Conservation (phyloP, 2,329 filamentous ascomycete genomes). For the Botrytis cinerea region DNA sequence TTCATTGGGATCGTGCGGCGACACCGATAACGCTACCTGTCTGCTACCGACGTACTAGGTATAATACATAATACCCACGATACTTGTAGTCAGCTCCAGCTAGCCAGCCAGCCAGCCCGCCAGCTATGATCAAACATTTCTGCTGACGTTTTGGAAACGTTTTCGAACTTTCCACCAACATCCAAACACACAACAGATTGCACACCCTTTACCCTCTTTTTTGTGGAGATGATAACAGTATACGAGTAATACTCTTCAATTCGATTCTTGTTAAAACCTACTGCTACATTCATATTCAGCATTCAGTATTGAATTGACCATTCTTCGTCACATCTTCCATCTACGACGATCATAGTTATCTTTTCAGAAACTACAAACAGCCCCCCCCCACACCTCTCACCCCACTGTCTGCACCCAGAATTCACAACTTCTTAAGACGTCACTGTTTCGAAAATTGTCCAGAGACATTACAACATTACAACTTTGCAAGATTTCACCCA, state of each 20-base stretch:
- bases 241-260: background rate
- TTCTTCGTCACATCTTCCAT: background rate
- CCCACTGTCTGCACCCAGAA: background rate
- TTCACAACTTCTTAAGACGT: background rate
- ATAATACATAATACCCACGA: background rate
- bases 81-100: conserved; percentile 5
- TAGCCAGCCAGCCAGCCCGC: background rate
- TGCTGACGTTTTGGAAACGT: conserved; percentile 3
- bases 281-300: background rate
- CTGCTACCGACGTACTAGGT: background rate
- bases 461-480: background rate
- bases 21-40: background rate
- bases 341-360: background rate
- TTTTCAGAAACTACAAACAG: background rate
- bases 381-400: background rate
- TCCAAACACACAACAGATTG: background rate
- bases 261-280: background rate
- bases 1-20: background rate
- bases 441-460: background rate
- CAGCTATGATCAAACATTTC: background rate
- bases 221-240: conserved; percentile 1
- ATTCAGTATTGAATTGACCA: background rate
- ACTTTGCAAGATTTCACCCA: background rate
- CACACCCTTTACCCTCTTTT: background rate
- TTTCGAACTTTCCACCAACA: conserved; percentile 2